Conservation (phyloP, 495 filamentous ascomycete genomes). For the Lophiostoma macrostomum region DNA sequence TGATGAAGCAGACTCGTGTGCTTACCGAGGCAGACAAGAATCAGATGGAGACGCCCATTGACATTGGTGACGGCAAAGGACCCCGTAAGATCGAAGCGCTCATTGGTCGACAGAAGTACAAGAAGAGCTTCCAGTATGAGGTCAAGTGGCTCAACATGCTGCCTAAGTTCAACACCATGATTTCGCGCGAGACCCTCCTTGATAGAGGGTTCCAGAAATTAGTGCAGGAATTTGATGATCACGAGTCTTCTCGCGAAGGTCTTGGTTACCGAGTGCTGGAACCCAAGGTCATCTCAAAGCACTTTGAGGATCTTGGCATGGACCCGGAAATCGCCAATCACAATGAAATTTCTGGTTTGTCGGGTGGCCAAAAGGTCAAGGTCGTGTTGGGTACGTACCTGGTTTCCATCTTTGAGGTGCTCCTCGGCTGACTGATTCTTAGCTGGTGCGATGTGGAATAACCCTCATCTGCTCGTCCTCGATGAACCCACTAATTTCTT, state of each 20-base stretch:
- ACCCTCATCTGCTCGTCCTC: conserved; percentile 93
- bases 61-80: conserved; percentile 78
- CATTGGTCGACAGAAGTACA: conserved; percentile 96
- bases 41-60: conserved; percentile 86
- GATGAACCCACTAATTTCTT: conserved; percentile 99
- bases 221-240: conserved; percentile 96
- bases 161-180: conserved; percentile 88
- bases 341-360: conserved; percentile 95
- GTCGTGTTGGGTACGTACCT: conserved; percentile 73
- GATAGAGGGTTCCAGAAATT: conserved; percentile 86
- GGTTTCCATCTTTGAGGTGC: conserved; percentile 40
- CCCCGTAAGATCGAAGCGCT: conserved; percentile 76
- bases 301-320: conserved; percentile 94
- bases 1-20: conserved; percentile 94
- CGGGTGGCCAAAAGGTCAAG: conserved; percentile 99
- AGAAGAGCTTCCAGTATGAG: conserved; percentile 99
- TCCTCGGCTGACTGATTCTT: conserved; percentile 41
- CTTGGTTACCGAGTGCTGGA: conserved; percentile 90
- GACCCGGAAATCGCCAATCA: conserved; percentile 98
- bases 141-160: conserved; percentile 87
- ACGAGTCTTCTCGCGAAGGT: conserved; percentile 95
- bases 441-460: conserved; percentile 79
- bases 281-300: conserved; percentile 90
- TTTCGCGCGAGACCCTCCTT: conserved; percentile 88
- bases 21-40: conserved; percentile 78